Base-by-base conservation (phyloP, 306 rosid genomes). In the Arachis hypogaea region DNA sequence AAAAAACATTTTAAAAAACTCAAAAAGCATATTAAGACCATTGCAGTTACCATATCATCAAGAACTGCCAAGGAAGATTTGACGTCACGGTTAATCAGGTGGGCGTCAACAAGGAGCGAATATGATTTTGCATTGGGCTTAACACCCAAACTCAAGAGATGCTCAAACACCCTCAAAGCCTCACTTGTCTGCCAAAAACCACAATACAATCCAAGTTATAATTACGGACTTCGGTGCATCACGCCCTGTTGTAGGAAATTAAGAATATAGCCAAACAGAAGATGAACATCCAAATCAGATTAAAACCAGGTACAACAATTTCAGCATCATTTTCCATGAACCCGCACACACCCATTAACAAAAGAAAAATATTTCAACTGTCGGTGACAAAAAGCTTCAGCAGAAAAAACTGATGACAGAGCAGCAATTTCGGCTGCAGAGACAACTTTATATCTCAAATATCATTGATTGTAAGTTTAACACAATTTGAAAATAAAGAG, bases 91-190 rank as follows among this genome's bases (percentile, higher is more conserved):
- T 92, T 95, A 72, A 88, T 80, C 68, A 95, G 84, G 84, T 92
- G 99, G 65, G 98, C 89, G 68, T 95, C 93, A 60, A 90, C 88
- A 42, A 92, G 96, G 68, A 95, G 78, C 1, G 81, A 80, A 78
- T 92, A 95, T 64, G 99, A 92, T 78, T 61, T 85, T 66, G 92
- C 89, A 84, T 95, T 95, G 73, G 98, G 93, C 75, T 81, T 92
- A 71, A 92, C 75, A 44, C 92, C 93, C 96, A 90, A 78, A 83
- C 96, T 57, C 77, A 85, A 67, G 11, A 90, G 63, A 81, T 95
- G 98, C 75, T 87, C 99, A 74, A 90, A 92, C 76, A 95, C 98
- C 74, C 67, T 87, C 8, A 90, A 44, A 82, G 98, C 97, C 80
- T 92, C 99, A 59, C 79, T 72, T 71, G 98, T 86, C 99, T 92